Base-by-base conservation (phyloP, 768 basidiomycete species). In the Lentinula aciculospora region DNA sequence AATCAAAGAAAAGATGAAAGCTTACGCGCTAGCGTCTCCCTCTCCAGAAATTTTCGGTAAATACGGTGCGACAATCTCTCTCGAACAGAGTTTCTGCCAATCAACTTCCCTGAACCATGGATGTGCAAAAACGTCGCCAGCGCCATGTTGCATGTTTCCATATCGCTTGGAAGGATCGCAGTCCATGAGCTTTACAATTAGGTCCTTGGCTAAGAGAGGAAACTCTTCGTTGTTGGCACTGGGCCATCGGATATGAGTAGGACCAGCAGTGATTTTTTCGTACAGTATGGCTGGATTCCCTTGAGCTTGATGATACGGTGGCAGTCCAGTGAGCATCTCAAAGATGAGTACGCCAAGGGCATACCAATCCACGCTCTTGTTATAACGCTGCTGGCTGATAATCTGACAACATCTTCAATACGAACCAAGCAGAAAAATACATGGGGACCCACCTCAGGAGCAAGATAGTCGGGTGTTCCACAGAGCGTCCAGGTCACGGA, bases 311-410 rank as follows among this genome's bases (percentile, higher is more conserved):
- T 97, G 95, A 76, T 94, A 98, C 0, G 97, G 97, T 27, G 95
- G 93, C 27, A 89, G 86, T 7, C 97, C 97, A 0, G 91, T 94
- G 44, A 99, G 81, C 95, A 98, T 98, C 72, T 99, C 97, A 69
- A 90, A 99, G 57, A 95, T 89, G 60, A 99, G 85, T 56, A 99
- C 92, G 51, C 97, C 97, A 53, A 98, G 82, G 1, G 97, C 96
- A 74, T 98, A 99, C 95, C 95, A 99, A 68, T 99, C 97, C 2
- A 98, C 96, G 58, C 87, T 89, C 71, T 97, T 96, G 68, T 95
- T 96, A 69, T 99, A 98, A 5, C 94, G 81, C 58, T 84, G 82
- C 68, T 90, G 86, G 17, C 79, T 84, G 68, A 86, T 88, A 70
- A 92, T 84, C 89, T 91, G 46, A 19, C 12, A 23, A 50, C 32